Base-by-base conservation (phyloP, 1,284 basidiomycete genomes). In the Amylostereum chailletii region DNA sequence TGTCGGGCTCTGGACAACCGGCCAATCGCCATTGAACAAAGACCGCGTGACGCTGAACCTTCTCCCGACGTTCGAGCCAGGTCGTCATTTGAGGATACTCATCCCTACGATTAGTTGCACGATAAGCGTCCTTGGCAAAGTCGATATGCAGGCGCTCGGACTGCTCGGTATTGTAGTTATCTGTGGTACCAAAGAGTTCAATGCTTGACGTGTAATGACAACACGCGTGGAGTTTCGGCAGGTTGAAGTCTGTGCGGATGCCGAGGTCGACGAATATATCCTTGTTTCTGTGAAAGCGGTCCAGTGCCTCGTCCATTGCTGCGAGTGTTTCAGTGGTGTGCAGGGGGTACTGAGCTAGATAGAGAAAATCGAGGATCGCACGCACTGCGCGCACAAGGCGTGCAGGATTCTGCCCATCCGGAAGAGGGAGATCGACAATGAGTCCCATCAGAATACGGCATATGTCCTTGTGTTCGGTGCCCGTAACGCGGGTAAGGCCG, bases 81-180 rank as follows among this genome's bases (percentile, higher is more conserved):
- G 45, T 45, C 7, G 62, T 63, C 68, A 69, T 69, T 47, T 68
- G 65, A 1, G 55, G 42, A 38, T 57, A 56, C 46, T 64, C 58
- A 42, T 68, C 62, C 31, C 58, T 57, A 4, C 54, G 47, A 51
- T 68, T 68, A 7, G 62, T 64, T 4, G 62, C 60, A 10, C 57
- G 51, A 44, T 64, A 68, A 0, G 58, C 62, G 34, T 62, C 54
- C 49, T 69, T 69, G 7, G 62, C 60, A 9, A 64, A 53, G 58
- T 65, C 60, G 36, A 67, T 66, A 42, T 62, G 60, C 5, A 67
- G 57, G 0, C 55, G 60, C 48, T 68, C 65, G 9, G 62, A 57
- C n/a, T 52, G 53, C 50, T 67, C 58, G 1, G 62, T 69, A 50
- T 67, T 65, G 50, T 55, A 63, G 46, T 63, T 62, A 47, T 61